These are phyloP conservation scores for Boletus tylopilopsis DNA, from an alignment of 768 basidiomycete genomes.

Conservation along the genomic window DNA sequence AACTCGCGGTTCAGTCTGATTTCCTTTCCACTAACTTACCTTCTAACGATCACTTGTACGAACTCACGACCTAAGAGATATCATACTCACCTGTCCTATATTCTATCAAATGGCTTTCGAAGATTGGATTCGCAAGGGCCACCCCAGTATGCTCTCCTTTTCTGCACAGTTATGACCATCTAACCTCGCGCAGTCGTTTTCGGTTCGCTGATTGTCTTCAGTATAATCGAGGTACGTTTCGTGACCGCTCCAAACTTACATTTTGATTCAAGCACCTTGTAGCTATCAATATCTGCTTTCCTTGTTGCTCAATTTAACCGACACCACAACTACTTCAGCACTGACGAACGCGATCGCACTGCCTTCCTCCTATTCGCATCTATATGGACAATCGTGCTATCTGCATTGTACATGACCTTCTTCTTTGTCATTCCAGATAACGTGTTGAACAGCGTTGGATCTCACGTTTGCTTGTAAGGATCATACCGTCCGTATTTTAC, in stretches of 20 bases:
- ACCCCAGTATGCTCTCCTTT: conserved; percentile 43
- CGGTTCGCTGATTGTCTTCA: conserved; percentile 51
- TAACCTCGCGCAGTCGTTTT: conserved; percentile 44
- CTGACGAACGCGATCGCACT: conserved; percentile 55
- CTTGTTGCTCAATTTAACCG: conserved; percentile 58
- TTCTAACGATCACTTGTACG: conserved; percentile 23
- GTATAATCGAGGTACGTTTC: conserved; percentile 58
- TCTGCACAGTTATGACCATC: not conserved
- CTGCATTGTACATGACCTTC: conserved; percentile 47
- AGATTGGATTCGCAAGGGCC: conserved; percentile 46
- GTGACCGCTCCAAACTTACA: not conserved
- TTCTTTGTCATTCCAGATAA: conserved; percentile 50
- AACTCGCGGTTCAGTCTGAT: conserved; percentile 10
- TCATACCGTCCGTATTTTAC: not conserved
- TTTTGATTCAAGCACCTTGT: not conserved
- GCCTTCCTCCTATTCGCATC: conserved; percentile 69
- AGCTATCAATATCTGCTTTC: conserved; percentile 75
- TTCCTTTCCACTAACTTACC: not conserved
- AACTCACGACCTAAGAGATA: conserved; percentile 26
- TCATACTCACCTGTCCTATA: conserved; percentile 9
- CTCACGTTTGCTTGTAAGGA: conserved; percentile 61
- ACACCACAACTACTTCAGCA: conserved; percentile 47
- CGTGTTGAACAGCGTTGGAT: conserved; percentile 55
- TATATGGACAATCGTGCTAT: conserved; percentile 63
- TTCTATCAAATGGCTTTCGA: conserved; percentile 34